Evolutionary conservation across 2,329 filamentous ascomycete genomes (phyloP).

Genomic region (Periconia sp.): DNA sequence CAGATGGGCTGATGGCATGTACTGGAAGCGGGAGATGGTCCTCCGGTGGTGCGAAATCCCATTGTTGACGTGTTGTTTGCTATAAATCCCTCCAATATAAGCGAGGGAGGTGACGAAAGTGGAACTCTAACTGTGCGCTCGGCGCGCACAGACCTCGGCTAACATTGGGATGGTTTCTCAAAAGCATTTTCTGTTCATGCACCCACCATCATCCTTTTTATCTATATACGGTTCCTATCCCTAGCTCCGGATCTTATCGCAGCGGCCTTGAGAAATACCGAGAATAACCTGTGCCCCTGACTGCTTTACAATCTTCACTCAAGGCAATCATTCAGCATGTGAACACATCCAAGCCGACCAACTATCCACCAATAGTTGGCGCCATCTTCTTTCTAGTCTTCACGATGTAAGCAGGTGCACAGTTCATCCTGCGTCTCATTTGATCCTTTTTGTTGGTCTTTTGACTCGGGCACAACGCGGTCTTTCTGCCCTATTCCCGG

Average conservation of each 20-base stretch:
- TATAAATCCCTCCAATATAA: neutral
- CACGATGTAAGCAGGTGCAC: neutral
- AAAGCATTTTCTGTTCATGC: neutral
- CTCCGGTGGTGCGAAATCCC: neutral
- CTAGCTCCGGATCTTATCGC: no score
- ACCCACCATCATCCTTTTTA: no score
- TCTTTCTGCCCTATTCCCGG: neutral
- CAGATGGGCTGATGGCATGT: neutral
- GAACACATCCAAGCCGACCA: neutral
- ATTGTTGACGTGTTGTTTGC: neutral
- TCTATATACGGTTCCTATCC: no score
- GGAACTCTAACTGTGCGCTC: neutral
- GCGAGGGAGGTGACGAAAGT: neutral
- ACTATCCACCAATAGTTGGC: neutral
- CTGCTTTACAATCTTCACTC: no score
- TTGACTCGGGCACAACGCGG: neutral
- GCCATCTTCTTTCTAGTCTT: neutral
- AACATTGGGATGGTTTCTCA: neutral
- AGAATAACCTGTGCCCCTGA: no score
- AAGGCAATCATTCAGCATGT: neutral
- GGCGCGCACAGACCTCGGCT: neutral
- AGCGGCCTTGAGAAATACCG: no score
- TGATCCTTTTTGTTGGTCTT: neutral
- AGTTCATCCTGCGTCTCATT: neutral
- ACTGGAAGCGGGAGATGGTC: neutral